Evolutionary conservation across 116 monocot species (phyloP), one percentile per base, ranked within the genome.

Genomic region (Dioscorea cayenensis): DNA sequence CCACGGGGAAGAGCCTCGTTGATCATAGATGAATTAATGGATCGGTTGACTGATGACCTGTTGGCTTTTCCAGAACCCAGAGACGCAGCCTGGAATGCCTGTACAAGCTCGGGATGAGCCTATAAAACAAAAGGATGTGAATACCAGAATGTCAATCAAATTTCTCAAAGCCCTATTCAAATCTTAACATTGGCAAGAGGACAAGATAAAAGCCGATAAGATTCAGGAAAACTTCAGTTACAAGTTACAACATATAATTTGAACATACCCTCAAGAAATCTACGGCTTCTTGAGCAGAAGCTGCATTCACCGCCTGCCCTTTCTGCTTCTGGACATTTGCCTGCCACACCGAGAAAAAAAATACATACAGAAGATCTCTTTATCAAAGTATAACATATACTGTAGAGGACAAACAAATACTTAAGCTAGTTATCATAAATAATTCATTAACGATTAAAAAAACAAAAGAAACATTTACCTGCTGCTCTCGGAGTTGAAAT

Each of bases 321-420:
- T 96, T 96, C 35, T 92, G 96, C 79, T 92, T 96, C 84, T 92
- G 92, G 28, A 84, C 84, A 79, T 81, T 89, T 55, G 67, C 83
- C 94, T 94, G 79, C 20, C 32, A 20, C 48, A 66, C 43, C 43
- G 1, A 43, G 12, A 43, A 43, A 10, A 8, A 10, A 6, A 43
- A 43, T 4, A 32, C 32, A 32, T 32, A 32, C 32, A 32, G 32
- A 32, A 32, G 4, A 32, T 32, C 32, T 32, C 32, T 32, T 32
- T 2, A 32, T 32, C 32, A 32, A 32, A 32, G 32, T 32, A 32
- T 32, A 32, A 32, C 32, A 32, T 32, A 32, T 32, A 32, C 2
- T 32, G 32, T 32, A 32, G 32, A 0, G 32, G 32, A 32, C 32
- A 32, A 32, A 32, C 32, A 32, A 32, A 32, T 32, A 32, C 32